Evolutionary conservation across 176 grass and related monocot species (phyloP).

Genomic region (Luzula sylvatica): DNA sequence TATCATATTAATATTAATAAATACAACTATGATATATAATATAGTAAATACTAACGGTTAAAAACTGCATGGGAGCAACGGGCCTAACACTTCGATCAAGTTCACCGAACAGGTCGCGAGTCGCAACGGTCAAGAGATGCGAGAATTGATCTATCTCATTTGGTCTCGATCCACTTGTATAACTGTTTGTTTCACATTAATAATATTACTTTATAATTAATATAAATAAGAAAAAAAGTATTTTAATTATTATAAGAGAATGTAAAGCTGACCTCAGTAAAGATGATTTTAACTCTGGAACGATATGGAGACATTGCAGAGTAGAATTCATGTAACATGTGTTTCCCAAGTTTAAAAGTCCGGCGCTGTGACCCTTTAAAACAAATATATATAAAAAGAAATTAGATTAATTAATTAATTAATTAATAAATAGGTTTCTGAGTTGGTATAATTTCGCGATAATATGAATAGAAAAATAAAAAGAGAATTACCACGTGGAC

Average conservation of each 20-base stretch:
- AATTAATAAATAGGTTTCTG: background rate
- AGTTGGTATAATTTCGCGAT: background rate
- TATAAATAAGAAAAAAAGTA: too few species aligned
- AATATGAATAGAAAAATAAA: background rate
- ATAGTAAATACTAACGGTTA: slow-evolving; percentile 51
- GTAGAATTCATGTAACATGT: slow-evolving; percentile 99
- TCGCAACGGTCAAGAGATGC: slow-evolving; percentile 88
- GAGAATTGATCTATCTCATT: slow-evolving; percentile 76
- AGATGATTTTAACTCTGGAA: slow-evolving; percentile 94
- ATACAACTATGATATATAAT: slow-evolving; percentile 12
- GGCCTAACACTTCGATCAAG: slow-evolving; percentile 78
- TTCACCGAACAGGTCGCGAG: slow-evolving; percentile 81
- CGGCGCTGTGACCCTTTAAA: slow-evolving; percentile 80
- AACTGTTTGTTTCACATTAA: too few species aligned
- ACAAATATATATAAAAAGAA: background rate
- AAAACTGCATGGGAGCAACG: slow-evolving; percentile 85
- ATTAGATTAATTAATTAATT: background rate
- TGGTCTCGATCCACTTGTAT: slow-evolving; percentile 70
- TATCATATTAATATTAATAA: background rate
- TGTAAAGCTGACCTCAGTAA: slow-evolving; percentile 50
- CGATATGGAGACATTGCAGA: slow-evolving; percentile 91
- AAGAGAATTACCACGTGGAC: slow-evolving; percentile 35
- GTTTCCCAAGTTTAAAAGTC: slow-evolving; percentile 97
- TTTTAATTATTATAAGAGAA: too few species aligned
- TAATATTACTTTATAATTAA: too few species aligned